These are phyloP conservation scores for Neurospora sp. DNA, from an alignment of 495 filamentous ascomycete species.

Conservation along the genomic window DNA sequence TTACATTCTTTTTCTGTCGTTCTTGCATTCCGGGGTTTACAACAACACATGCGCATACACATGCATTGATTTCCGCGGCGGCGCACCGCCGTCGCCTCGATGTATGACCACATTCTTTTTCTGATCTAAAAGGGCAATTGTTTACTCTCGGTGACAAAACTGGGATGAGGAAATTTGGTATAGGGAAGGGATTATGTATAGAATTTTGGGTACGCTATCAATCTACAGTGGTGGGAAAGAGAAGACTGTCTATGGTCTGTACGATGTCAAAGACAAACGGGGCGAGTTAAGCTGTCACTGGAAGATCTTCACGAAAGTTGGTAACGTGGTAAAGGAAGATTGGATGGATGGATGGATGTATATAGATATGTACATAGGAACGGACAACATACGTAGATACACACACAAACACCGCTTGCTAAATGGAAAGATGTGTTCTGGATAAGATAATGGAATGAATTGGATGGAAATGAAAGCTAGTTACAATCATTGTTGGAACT, in stretches of 20 bases:
- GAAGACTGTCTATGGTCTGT: not conserved
- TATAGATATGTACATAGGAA: not conserved
- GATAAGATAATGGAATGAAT: not conserved
- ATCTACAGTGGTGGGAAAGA: not conserved
- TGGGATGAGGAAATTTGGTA: not conserved
- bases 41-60: not conserved
- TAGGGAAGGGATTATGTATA: not conserved
- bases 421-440: not conserved
- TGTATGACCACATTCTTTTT: not conserved
- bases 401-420: not conserved
- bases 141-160: not conserved
- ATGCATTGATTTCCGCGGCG: not conserved
- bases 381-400: not conserved
- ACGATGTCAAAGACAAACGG: not conserved
- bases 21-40: not conserved
- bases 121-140: not conserved
- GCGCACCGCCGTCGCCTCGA: not conserved
- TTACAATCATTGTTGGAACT: not conserved
- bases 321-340: not conserved
- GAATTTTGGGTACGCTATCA: not conserved
- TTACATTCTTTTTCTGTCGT: not conserved
- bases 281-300: not conserved
- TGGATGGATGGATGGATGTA: not conserved
- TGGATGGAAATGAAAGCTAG: not conserved
- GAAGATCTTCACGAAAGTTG: not conserved